phyloP scores from a whole-genome alignment of 2,329 filamentous ascomycete genomes.

The Emmonsiellopsis sp. region DNA sequence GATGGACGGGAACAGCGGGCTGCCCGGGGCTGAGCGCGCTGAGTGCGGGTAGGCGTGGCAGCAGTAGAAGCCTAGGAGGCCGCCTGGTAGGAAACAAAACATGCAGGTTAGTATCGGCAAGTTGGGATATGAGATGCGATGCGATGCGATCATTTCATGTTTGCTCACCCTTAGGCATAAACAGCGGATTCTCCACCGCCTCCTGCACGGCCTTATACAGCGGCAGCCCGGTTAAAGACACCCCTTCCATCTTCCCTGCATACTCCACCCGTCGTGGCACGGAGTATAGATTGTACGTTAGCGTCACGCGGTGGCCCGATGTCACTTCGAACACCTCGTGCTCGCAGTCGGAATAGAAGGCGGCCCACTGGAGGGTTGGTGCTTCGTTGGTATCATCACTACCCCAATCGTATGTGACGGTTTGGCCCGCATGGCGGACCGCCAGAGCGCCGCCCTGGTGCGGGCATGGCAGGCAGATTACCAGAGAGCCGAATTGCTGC shows the following conservation, averaged over 20 bases:
- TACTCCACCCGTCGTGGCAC: too few relatives aligned
- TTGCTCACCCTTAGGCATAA: background rate
- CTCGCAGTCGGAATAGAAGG: slow-evolving; percentile 30
- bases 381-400: background rate
- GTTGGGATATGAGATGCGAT: too few relatives aligned
- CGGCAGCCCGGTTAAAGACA: too few relatives aligned
- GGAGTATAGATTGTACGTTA: slow-evolving; percentile 51
- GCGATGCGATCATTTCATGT: background rate
- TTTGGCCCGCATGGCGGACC: slow-evolving; percentile 22
- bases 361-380: slow-evolving; percentile 24
- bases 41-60: too few relatives aligned
- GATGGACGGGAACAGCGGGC: too few relatives aligned
- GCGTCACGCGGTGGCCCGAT: slow-evolving; percentile 43
- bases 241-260: too few relatives aligned
- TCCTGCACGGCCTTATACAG: too few relatives aligned
- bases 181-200: background rate
- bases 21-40: too few relatives aligned
- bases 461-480: slow-evolving; percentile 39
- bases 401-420: slow-evolving; percentile 21
- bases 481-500: slow-evolving; percentile 44
- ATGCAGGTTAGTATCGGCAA: too few relatives aligned
- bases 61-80: too few relatives aligned
- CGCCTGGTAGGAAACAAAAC: too few relatives aligned
- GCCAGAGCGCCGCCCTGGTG: slow-evolving; percentile 25
- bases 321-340: slow-evolving; percentile 37